A percentile compares a stretch with the other conserved stretches of the same genome.
phyloP scores from a whole-genome alignment of 2,329 filamentous ascomycete genomes.

The Ilyonectria destructans region DNA sequence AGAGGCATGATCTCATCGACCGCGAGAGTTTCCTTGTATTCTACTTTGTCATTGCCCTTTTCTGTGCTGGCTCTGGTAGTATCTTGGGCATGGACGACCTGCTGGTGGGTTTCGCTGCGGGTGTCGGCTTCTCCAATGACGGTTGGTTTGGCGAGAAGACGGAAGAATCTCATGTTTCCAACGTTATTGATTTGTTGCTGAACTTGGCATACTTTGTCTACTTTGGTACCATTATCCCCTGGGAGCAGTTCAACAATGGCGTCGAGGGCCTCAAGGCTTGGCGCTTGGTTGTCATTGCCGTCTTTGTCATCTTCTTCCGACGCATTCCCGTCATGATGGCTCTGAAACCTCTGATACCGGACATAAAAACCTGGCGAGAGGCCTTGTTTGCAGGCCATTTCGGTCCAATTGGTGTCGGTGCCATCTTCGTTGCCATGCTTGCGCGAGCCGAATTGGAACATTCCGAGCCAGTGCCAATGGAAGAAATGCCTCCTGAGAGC shows the following conservation, averaged over 20 bases:
- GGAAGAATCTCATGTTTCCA: slow-evolving; percentile 98
- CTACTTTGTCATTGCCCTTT: slow-evolving; percentile 96
- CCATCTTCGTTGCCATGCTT: slow-evolving; percentile 94
- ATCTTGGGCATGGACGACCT: slow-evolving; percentile 94
- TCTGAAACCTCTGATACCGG: slow-evolving; percentile 93
- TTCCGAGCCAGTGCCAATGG: slow-evolving; percentile 81
- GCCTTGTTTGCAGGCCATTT: slow-evolving; percentile 98
- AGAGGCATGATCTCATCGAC: slow-evolving; percentile 89
- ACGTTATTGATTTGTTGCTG: slow-evolving; percentile 97
- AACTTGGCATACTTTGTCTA: slow-evolving; percentile 99
- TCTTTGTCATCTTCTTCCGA: slow-evolving; percentile 95
- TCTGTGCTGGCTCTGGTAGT: slow-evolving; percentile 94
- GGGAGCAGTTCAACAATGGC: slow-evolving; percentile 88
- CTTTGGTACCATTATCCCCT: slow-evolving; percentile 96
- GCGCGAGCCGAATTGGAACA: slow-evolving; percentile 93
- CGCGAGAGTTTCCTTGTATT: slow-evolving; percentile 98
- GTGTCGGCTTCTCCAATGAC: slow-evolving; percentile 99
- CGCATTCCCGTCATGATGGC: slow-evolving; percentile 95
- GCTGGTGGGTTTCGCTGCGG: slow-evolving; percentile 93
- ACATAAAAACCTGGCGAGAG: slow-evolving; percentile 98
- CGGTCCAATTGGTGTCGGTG: slow-evolving; percentile 96
- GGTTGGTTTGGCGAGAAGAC: slow-evolving; percentile 99
- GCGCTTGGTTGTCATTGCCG: slow-evolving; percentile 92
- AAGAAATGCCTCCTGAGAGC: slow-evolving; percentile 70
- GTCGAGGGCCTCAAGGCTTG: slow-evolving; percentile 85